Conservation (phyloP, 768 basidiomycete species). For the Xerocomellus chrysenteron region DNA sequence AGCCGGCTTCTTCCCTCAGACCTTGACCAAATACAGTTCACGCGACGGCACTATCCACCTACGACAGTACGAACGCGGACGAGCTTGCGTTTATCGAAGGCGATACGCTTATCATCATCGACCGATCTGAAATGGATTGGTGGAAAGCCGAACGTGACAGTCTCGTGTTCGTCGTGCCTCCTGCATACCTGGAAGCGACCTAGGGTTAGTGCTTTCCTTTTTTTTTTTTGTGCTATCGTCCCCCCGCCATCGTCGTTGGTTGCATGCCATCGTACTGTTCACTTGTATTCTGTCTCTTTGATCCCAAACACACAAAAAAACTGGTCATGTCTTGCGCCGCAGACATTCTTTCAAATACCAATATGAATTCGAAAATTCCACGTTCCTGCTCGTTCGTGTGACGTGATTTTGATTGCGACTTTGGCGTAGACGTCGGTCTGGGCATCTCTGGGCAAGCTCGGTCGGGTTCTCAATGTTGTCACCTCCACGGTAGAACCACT, state of each 20-base stretch:
- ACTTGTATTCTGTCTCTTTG: background rate
- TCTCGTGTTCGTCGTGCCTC: constrained; percentile 85
- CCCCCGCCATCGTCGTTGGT: constrained; percentile 11
- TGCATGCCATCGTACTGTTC: constrained; percentile 6
- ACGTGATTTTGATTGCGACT: constrained; percentile 11
- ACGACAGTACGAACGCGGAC: constrained; percentile 66
- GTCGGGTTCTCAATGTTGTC: background rate
- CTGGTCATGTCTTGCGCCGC: constrained; percentile 3
- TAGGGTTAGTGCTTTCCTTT: constrained; percentile 83
- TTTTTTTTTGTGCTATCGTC: constrained; percentile 32
- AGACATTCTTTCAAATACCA: background rate
- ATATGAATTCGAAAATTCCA: too few relatives aligned
- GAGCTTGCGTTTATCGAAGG: constrained; percentile 87
- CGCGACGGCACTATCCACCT: constrained; percentile 81
- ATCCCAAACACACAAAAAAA: constrained; percentile 7
- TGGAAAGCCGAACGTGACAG: constrained; percentile 94
- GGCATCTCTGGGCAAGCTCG: background rate
- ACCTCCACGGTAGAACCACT: constrained; percentile 62
- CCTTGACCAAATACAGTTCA: constrained; percentile 51
- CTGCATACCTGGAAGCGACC: constrained; percentile 80
- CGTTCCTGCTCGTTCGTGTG: background rate
- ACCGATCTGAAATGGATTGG: constrained; percentile 85
- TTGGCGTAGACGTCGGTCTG: constrained; percentile 4
- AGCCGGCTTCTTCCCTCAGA: constrained; percentile 87
- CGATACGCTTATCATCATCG: constrained; percentile 75